These are phyloP conservation scores for Ambrosiella cleistominuta DNA, from an alignment of 2,329 filamentous ascomycete species.

Conservation along the genomic window DNA sequence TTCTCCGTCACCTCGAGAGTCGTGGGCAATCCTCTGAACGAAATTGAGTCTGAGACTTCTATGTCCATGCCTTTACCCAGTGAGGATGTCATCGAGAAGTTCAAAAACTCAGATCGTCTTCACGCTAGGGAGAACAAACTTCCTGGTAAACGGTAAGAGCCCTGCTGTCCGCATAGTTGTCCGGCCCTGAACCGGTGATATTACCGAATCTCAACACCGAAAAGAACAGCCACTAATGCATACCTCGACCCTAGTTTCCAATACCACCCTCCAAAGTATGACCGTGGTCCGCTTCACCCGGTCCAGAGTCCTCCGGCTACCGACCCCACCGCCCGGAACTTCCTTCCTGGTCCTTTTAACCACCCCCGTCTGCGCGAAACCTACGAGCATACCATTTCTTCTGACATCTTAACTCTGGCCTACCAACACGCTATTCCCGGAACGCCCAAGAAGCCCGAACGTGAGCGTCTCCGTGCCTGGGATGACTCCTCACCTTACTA, in stretches of 20 bases:
- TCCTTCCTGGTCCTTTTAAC: constrained; percentile 79
- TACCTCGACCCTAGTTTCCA: constrained; percentile 52
- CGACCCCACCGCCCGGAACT: constrained; percentile 74
- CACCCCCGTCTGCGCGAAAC: constrained; percentile 77
- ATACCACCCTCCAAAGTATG: constrained; percentile 84
- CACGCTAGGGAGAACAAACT: constrained; percentile 23
- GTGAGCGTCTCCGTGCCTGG: constrained; percentile 65
- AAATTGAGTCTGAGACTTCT: constrained; percentile 12
- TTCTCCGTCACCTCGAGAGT: constrained; percentile 8
- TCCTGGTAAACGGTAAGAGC: constrained; percentile 29
- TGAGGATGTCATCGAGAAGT: constrained; percentile 23
- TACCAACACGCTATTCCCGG: constrained; percentile 78
- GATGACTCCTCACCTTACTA: constrained; percentile 85
- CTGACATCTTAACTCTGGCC: constrained; percentile 74
- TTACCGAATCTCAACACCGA: neutral
- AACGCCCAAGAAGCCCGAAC: constrained; percentile 32
- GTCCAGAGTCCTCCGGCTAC: constrained; percentile 76
- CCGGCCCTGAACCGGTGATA: neutral
- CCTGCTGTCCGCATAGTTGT: neutral
- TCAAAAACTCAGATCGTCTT: constrained; percentile 23
- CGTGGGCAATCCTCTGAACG: constrained; percentile 4
- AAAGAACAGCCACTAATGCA: neutral
- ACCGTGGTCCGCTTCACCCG: constrained; percentile 83
- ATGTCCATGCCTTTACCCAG: constrained; percentile 26
- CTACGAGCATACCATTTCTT: constrained; percentile 67